Base-by-base conservation (phyloP, 495 filamentous ascomycete species). In the Peziza echinospora region DNA sequence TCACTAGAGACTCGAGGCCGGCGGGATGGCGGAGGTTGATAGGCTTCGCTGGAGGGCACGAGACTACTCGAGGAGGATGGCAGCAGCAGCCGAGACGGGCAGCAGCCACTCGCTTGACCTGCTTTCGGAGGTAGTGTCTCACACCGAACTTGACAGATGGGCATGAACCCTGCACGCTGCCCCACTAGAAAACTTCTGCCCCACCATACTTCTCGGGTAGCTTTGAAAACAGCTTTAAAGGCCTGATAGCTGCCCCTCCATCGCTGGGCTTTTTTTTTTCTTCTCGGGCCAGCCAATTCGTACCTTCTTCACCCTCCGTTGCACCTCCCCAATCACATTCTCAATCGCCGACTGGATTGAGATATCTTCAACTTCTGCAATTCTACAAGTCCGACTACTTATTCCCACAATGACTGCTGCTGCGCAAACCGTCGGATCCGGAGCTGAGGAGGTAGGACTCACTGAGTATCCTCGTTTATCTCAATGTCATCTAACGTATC, bases 371-470 rank as follows among this genome's bases (percentile, higher is more conserved):
- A n/a, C n/a, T n/a, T n/a, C n/a, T n/a, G n/a, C n/a, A n/a, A n/a
- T n/a, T n/a, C n/a, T n/a, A n/a, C n/a, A n/a, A n/a, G 30, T 37
- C 30, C 3, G 19, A 37, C 13, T 2, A 37, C 3, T 17, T 6
- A 37, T 37, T 37, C 19, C 30, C 4, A 37, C 13, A 17, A 37
- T 37, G 30, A 37, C 30, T 2, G 13, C 13, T 11, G 25, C 39
- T 30, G 46, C 43, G 23, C 21, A 37, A 44, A 49, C 53, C n/a
- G 49, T 53, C 48, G 56, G 52, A 37, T 55, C 56, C 45, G 56
- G 49, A 11, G 55, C 56, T 9, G 56, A 59, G 47, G 56, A 55
- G 44, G 56, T 59, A 49, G 26, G 45, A 46, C 13, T 28, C 40
- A 21, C 16, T 23, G 21, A 19, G 23, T 40, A 25, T 28, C 8